Evolutionary conservation across 2,329 filamentous ascomycete genomes (phyloP), one percentile per base, ranked within the genome.

Genomic region (Claviceps citrina): DNA sequence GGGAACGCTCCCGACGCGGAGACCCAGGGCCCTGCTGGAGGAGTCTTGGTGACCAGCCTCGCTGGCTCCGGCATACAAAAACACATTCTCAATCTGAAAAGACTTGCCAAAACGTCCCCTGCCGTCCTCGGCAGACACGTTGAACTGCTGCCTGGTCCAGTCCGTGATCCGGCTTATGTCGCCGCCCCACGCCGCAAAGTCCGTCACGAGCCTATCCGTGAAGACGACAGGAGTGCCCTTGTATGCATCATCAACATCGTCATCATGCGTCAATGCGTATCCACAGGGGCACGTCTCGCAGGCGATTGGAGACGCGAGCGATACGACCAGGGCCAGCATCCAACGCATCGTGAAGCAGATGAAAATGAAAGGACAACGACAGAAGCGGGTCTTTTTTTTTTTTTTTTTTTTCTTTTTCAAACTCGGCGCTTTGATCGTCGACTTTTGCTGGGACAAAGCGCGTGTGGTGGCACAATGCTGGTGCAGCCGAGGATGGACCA

Each of bases 81-180:
- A 51, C 13, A 81, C 66, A 48, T 85, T 83, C 5, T 55, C 55
- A 1, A 70, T 52, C 9, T 62, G 56, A 46, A 78, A 80, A 13
- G 68, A 62, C 58, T 84, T 81, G 42, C 81, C 81, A 48, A 73
- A 83, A 4, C 67, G 62, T 1, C 81, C 81, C 5, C 73, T 66
- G 2, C 75, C 70, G 19, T 58, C 59, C n/a, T 61, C 52, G n/a
- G 67, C 62, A 7, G 71, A 69, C 38, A 80, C 67, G 50, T 78
- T 78, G 62, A 81, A 87, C 22, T 67, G 65, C 54, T 86, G 81
- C 12, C 70, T 65, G 20, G 61, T 54, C 83, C 83, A 89, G 46
- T 77, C 69, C 3, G 68, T 62, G 47, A 74, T 64, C 4, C 61
- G 51, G 13, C 64, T 59, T 35, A 73, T 59, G 41, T 69, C 55